Base-by-base conservation (phyloP, 305 asterid species). In the Solanum aculeatissimum region DNA sequence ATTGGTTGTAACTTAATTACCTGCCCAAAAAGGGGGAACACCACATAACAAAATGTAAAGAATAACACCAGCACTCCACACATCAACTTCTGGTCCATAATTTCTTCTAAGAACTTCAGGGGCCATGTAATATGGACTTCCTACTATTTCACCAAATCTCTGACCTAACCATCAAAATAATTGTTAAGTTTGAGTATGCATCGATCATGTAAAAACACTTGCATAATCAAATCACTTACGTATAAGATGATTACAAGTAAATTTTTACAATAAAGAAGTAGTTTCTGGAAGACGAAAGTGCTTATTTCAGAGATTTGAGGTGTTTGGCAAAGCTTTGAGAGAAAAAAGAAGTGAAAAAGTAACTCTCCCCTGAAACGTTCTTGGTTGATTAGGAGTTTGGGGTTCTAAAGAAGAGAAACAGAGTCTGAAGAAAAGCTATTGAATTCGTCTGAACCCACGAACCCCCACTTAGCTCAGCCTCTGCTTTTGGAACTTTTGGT, bases 71-170 rank as follows among this genome's bases (percentile, higher is more conserved):
- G 97, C 89, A 87, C 98, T 94, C 99, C 99, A 96, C 14, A 93
- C 91, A 85, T 96, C 99, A 18, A 93, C 88, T 84, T 93, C 97
- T 70, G 91, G 83, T 63, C 98, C 96, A 86, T 95, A 96, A 84
- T 89, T 91, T 7, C 98, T 91, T 82, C 92, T 75, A 6, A 96
- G 92, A 19, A 96, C 98, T 90, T 96, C 99, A 1, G 99, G 98
- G 54, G 98, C 99, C 97, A 96, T 95, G 93, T 96, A 96, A 80
- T 96, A 96, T 21, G 99, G 99, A 87, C 99, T 96, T 86, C 99
- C 98, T 55, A 96, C 98, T 1, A 96, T 94, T 88, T 96, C 99
- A 51, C 84, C 15, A 85, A 96, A 96, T 72, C 90, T 86, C 85
- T 95, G 98, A 80, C 93, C 98, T 96, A 51, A 77, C 6, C 80